These are phyloP conservation scores for Aulographum hederae DNA, from an alignment of 2,329 filamentous ascomycete genomes.

Conservation along the genomic window DNA sequence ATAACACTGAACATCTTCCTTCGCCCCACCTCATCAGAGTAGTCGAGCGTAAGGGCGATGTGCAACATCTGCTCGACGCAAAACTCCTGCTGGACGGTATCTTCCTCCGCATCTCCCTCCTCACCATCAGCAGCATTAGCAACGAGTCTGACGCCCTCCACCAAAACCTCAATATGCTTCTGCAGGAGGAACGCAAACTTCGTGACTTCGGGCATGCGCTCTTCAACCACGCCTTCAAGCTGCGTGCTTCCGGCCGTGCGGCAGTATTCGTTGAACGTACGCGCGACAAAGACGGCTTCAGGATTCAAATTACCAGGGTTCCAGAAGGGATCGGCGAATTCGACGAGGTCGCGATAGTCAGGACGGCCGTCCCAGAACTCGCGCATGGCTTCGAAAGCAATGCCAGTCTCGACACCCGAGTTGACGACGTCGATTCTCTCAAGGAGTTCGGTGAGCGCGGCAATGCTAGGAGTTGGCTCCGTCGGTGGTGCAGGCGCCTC, in stretches of 20 bases:
- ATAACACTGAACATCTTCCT: slow-evolving; percentile 91
- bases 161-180: slow-evolving; percentile 53
- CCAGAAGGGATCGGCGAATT: slow-evolving; percentile 61
- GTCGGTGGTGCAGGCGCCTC: slow-evolving; percentile 28
- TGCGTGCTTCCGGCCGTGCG: slow-evolving; percentile 47
- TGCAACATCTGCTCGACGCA: slow-evolving; percentile 89
- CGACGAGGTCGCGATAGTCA: slow-evolving; percentile 56
- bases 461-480: slow-evolving; percentile 42
- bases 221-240: slow-evolving; percentile 62
- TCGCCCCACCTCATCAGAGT: slow-evolving; percentile 90
- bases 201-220: slow-evolving; percentile 89
- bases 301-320: slow-evolving; percentile 63
- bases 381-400: slow-evolving; percentile 84
- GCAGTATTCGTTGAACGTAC: slow-evolving; percentile 91
- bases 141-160: slow-evolving; percentile 42
- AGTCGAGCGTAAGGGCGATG: slow-evolving; percentile 81
- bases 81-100: slow-evolving; percentile 81
- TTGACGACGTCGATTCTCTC: slow-evolving; percentile 90
- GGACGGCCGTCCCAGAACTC: slow-evolving; percentile 91
- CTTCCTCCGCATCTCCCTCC: slow-evolving; percentile 53
- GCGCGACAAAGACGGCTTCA: slow-evolving; percentile 75
- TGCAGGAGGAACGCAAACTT: slow-evolving; percentile 77
- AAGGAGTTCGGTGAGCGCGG: slow-evolving; percentile 75
- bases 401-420: slow-evolving; percentile 73
- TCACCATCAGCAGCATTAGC: slow-evolving; percentile 36